Base-by-base conservation (phyloP, 331 rosid species). In the Telfairia occidentalis region DNA sequence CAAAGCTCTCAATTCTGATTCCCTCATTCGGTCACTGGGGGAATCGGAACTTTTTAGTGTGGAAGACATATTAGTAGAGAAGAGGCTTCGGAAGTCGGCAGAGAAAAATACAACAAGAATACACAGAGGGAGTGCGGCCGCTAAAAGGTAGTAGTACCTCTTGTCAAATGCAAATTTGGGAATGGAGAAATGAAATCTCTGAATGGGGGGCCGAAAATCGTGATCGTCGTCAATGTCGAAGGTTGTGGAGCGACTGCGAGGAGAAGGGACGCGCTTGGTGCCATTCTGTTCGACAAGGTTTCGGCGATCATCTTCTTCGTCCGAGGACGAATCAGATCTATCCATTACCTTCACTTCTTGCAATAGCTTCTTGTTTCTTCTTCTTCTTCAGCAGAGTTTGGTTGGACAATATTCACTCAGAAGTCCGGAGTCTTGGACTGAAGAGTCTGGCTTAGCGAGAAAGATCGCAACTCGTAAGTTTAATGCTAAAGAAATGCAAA, bases 1-100 rank as follows among this genome's bases (percentile, higher is more conserved):
- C 57, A 94, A 91, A 69, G 96, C 98, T 24, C 85, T 92, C 75
- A 94, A 76, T 80, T 94, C 96, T 3, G 97, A 86, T 61, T 94
- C 97, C 81, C 84, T 88, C 85, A 88, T 77, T 74, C 79, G 82
- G 18, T 84, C 96, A 37, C 77, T 0, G 80, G 83, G 32, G 11
- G 89, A 81, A 78, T 80, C 88, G 65, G 78, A 57, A 21, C 29
- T 61, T 19, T 18, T 13, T 12, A 28, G 26, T 0, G 59, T 8
- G 67, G 77, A 34, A 82, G 86, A 58, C 83, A 80, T 0, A 46
- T 15, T 26, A 81, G 79, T 5, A 70, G 89, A 58, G 89, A 86
- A 89, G 83, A 86, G 13, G 37, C 34, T 70, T 12, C 63, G 87
- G 43, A 84, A 75, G 84, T 88, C 86, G 78, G 84, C 63, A 70